These are phyloP conservation scores for Botrytis squamosa DNA, from an alignment of 2,329 filamentous ascomycete species.

Conservation along the genomic window DNA sequence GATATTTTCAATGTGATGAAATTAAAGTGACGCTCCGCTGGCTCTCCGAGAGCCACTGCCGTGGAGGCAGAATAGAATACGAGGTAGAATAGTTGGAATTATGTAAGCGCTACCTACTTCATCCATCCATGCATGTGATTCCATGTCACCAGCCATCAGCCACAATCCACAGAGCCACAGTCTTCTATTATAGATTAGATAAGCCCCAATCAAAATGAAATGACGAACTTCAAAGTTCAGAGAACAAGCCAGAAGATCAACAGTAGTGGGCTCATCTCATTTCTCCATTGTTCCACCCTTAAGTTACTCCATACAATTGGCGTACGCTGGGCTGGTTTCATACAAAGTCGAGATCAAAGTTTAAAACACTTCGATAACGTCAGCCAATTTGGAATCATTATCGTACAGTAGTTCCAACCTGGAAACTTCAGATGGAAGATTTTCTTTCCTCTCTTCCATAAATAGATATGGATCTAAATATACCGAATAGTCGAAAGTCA, in stretches of 20 bases:
- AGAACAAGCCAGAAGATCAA: neutral
- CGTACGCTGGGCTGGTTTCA: neutral
- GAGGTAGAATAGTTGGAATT: neutral
- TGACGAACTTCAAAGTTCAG: neutral
- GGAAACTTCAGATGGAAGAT: neutral
- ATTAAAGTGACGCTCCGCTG: neutral
- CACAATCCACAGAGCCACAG: neutral
- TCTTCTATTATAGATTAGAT: neutral
- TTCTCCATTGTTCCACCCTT: neutral
- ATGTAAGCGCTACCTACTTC: neutral
- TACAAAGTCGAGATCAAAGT: neutral
- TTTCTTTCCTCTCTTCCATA: neutral
- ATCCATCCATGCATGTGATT: constrained; percentile 8
- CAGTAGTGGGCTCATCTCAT: neutral
- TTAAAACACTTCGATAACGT: neutral
- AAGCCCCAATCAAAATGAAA: neutral
- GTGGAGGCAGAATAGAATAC: neutral
- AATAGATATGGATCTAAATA: neutral
- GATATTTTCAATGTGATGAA: neutral
- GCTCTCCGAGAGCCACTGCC: neutral
- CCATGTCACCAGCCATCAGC: neutral
- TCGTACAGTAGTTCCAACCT: neutral
- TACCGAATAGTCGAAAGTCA: too few species aligned
- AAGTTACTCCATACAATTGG: constrained; percentile 1
- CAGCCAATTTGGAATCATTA: neutral